phyloP scores from a whole-genome alignment of 129 eudicot genomes.

The Artemisia tridentata region DNA sequence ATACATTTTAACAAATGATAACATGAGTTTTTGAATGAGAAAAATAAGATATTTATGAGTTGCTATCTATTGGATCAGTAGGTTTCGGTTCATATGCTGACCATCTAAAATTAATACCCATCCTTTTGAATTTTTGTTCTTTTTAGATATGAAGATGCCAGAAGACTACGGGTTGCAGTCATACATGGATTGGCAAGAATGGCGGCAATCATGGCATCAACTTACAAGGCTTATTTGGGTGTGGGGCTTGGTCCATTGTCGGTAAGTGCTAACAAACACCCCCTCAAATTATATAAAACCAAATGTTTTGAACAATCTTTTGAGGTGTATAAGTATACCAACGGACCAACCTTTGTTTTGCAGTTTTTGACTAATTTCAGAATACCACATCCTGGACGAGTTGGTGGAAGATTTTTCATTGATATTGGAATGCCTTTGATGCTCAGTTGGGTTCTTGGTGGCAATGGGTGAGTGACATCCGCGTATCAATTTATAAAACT shows the following conservation, averaged over 20 bases:
- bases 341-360: conserved; percentile 23
- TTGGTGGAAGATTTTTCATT: conserved; percentile 86
- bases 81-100: conserved; percentile 15
- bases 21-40: background rate
- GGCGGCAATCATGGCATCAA: conserved; percentile 99
- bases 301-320: background rate
- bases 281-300: conserved; percentile 14
- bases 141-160: conserved; percentile 75
- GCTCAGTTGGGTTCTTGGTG: conserved; percentile 98
- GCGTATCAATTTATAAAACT: background rate
- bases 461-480: conserved; percentile 77
- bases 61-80: conserved; percentile 13
- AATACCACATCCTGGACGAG: conserved; percentile 98
- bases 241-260: conserved; percentile 98
- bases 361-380: conserved; percentile 87
- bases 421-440: conserved; percentile 89
- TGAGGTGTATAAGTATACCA: background rate
- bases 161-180: conserved; percentile 83
- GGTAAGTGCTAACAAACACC: conserved; percentile 42
- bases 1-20: background rate
- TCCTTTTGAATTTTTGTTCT: background rate
- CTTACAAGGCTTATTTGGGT: conserved; percentile 95
- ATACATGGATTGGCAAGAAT: conserved; percentile 96
- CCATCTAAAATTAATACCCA: background rate
- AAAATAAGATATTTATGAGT: background rate